phyloP scores from a whole-genome alignment of 495 filamentous ascomycete genomes.

The Annulohypoxylon bovei region DNA sequence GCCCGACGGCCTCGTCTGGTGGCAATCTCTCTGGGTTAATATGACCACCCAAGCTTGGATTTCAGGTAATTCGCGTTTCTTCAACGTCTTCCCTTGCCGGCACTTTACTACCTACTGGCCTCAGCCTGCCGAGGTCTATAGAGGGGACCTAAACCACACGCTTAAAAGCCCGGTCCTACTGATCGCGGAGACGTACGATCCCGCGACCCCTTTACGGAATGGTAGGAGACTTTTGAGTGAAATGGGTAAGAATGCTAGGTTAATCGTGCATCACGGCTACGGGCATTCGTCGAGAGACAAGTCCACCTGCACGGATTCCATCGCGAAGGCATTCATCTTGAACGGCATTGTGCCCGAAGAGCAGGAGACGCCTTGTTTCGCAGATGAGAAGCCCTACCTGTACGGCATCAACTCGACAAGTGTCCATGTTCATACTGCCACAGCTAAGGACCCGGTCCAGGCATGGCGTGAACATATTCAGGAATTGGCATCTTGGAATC shows the following conservation, averaged over 20 bases:
- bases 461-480: slow-evolving; percentile 45
- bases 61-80: slow-evolving; percentile 56
- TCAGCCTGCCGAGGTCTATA: slow-evolving; percentile 54
- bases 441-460: slow-evolving; percentile 34
- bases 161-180: slow-evolving; percentile 55
- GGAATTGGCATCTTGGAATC: slow-evolving; percentile 41
- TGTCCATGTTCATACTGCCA: background rate
- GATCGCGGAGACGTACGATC: slow-evolving; percentile 60
- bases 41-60: slow-evolving; percentile 57
- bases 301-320: slow-evolving; percentile 53
- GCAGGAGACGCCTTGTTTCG: slow-evolving; percentile 53
- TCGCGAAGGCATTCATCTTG: slow-evolving; percentile 52
- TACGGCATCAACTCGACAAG: slow-evolving; percentile 39
- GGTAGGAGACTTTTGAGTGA: slow-evolving; percentile 52
- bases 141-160: slow-evolving; percentile 54
- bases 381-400: slow-evolving; percentile 57
- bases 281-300: slow-evolving; percentile 56
- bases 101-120: slow-evolving; percentile 57
- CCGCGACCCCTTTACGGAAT: slow-evolving; percentile 59
- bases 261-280: slow-evolving; percentile 59
- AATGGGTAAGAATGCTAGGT: slow-evolving; percentile 56
- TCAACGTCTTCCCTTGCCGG: slow-evolving; percentile 53
- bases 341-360: slow-evolving; percentile 50
- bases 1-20: slow-evolving; percentile 53
- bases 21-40: slow-evolving; percentile 54